Percentiles rank a stretch among this genome's conserved stretches.
Conservation (phyloP, 192 early-diverging fungal species). For the Kickxella alabastrina region DNA sequence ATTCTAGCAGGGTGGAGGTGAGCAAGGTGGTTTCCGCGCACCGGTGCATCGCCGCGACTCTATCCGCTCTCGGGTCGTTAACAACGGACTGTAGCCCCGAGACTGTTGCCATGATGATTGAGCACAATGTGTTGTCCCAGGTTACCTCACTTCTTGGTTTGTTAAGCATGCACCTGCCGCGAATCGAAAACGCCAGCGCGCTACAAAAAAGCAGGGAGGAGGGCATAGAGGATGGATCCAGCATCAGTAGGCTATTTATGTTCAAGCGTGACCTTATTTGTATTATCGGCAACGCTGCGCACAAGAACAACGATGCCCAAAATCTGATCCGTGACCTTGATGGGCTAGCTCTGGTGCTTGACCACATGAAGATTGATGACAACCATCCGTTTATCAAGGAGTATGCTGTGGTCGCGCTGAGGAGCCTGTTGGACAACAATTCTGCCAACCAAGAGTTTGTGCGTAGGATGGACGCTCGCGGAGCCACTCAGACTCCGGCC, state of each 20-base stretch:
- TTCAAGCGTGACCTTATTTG: constrained; percentile 45
- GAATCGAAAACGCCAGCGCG: constrained; percentile 12
- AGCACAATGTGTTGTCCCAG: constrained; percentile 6
- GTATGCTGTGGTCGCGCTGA: constrained; percentile 41
- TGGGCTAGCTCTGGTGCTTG: constrained; percentile 40
- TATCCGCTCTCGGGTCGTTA: constrained; percentile 16
- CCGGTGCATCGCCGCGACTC: constrained; percentile 10
- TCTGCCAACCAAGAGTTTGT: constrained; percentile 32
- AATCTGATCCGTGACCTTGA: constrained; percentile 35
- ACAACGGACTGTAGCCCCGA: constrained; percentile 10
- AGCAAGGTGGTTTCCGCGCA: constrained; percentile 13
- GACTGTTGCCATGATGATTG: constrained; percentile 5
- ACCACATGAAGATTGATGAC: constrained; percentile 48
- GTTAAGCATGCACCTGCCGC: constrained; percentile 28
- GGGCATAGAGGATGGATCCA: not conserved
- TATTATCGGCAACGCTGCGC: constrained; percentile 33
- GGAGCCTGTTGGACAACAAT: constrained; percentile 31
- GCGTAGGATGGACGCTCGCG: constrained; percentile 14
- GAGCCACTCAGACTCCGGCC: constrained; percentile 9
- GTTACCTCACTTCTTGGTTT: constrained; percentile 25
- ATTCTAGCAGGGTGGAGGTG: constrained; percentile 4
- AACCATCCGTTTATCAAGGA: constrained; percentile 51
- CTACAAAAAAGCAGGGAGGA: not conserved
- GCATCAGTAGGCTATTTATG: constrained; percentile 26
- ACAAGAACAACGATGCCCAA: constrained; percentile 22